Evolutionary conservation across 1,284 basidiomycete species (phyloP).

Genomic region (Lentinus polychrous): DNA sequence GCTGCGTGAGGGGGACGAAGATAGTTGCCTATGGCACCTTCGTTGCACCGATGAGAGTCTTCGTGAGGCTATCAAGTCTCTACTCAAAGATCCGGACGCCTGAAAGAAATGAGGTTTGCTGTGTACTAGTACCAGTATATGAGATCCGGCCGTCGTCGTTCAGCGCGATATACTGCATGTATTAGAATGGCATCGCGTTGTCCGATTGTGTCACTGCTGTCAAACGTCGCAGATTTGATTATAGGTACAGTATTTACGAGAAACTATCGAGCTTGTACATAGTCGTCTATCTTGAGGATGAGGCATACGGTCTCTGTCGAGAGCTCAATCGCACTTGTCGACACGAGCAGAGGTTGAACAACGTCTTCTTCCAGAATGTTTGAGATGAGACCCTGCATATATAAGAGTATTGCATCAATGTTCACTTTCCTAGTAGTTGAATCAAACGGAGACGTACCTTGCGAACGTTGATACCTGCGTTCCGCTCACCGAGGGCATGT

Average conservation of each 20-base stretch:
- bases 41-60: slow-evolving; percentile 40
- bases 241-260: slow-evolving; percentile 7
- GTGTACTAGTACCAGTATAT: neutral
- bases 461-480: slow-evolving; percentile 97
- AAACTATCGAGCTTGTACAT: slow-evolving; percentile 68
- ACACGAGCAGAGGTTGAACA: slow-evolving; percentile 92
- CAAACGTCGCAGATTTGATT: neutral
- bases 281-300: slow-evolving; percentile 95
- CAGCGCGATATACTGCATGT: no score
- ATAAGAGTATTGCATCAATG: neutral
- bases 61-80: slow-evolving; percentile 17
- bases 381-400: slow-evolving; percentile 79
- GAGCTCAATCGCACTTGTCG: slow-evolving; percentile 92
- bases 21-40: slow-evolving; percentile 66
- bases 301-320: slow-evolving; percentile 97
- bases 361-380: slow-evolving; percentile 98
- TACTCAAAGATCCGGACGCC: slow-evolving; percentile 11
- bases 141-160: no score
- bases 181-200: neutral
- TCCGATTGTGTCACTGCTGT: neutral
- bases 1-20: slow-evolving; percentile 58
- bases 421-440: neutral
- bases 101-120: neutral
- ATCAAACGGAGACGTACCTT: slow-evolving; percentile 60
- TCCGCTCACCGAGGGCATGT: slow-evolving; percentile 91